These are phyloP conservation scores for Hypomontagnella monticulosa DNA, from an alignment of 495 filamentous ascomycete genomes.

Conservation along the genomic window DNA sequence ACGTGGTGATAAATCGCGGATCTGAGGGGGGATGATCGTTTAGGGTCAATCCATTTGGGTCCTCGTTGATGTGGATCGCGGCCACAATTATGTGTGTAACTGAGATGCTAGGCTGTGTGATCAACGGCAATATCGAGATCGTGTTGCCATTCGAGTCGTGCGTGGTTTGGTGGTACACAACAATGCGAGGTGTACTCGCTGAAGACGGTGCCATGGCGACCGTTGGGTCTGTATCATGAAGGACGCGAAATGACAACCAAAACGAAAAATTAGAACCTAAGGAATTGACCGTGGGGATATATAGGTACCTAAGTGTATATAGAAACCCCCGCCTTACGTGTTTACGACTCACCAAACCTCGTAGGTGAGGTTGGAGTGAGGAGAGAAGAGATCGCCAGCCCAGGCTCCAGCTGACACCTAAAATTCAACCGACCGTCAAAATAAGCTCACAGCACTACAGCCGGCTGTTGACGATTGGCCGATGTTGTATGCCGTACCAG, in stretches of 20 bases:
- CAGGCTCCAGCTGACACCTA: neutral
- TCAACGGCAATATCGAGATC: conserved; percentile 76
- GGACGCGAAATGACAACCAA: neutral
- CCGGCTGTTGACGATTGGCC: conserved; percentile 1
- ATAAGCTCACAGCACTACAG: conserved; percentile 19
- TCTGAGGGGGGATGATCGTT: conserved; percentile 76
- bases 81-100: conserved; percentile 81
- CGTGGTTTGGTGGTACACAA: conserved; percentile 75
- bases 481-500: too few species aligned
- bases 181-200: conserved; percentile 40
- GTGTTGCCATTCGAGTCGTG: conserved; percentile 66
- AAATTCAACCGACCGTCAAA: conserved; percentile 21
- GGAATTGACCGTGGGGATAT: neutral
- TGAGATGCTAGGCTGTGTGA: conserved; percentile 62
- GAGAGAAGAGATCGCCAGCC: neutral
- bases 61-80: conserved; percentile 81
- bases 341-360: neutral
- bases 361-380: neutral
- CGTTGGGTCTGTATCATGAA: neutral
- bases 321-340: neutral
- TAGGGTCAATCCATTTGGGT: conserved; percentile 68
- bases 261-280: neutral
- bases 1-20: conserved; percentile 66
- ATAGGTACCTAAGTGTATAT: neutral
- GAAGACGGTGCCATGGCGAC: conserved; percentile 30